phyloP scores from a whole-genome alignment of 2,329 filamentous ascomycete species.

The Pezicula carpinea region DNA sequence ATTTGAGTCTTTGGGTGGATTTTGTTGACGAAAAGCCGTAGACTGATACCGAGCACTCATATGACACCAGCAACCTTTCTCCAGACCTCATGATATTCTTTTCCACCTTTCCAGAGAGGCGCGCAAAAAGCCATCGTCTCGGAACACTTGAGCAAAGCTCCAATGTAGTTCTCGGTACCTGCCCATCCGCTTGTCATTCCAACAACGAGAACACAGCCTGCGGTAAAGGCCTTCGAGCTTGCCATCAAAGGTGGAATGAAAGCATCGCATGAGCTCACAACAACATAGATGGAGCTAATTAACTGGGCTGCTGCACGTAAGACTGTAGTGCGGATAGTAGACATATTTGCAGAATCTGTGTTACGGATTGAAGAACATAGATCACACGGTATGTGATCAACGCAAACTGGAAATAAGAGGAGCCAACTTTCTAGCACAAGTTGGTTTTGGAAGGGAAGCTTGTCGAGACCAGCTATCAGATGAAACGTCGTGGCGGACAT shows the following conservation, averaged over 20 bases:
- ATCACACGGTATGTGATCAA: background rate
- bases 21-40: background rate
- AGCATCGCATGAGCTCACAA: background rate
- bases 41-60: background rate
- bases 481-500: background rate
- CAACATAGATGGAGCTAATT: background rate
- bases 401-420: slow-evolving; percentile 1
- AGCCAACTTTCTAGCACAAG: background rate
- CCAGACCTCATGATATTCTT: background rate
- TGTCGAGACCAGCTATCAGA: background rate
- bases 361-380: background rate
- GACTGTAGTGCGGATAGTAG: background rate
- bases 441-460: background rate
- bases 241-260: background rate
- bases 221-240: background rate
- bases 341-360: background rate
- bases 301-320: background rate
- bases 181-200: background rate
- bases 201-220: background rate
- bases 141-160: background rate
- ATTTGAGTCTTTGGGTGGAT: too few species aligned
- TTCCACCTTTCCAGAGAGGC: background rate
- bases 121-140: background rate
- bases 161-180: background rate
- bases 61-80: background rate